Conservation (phyloP, 2,329 filamentous ascomycete genomes). For the Tolypocladium nubicola region DNA sequence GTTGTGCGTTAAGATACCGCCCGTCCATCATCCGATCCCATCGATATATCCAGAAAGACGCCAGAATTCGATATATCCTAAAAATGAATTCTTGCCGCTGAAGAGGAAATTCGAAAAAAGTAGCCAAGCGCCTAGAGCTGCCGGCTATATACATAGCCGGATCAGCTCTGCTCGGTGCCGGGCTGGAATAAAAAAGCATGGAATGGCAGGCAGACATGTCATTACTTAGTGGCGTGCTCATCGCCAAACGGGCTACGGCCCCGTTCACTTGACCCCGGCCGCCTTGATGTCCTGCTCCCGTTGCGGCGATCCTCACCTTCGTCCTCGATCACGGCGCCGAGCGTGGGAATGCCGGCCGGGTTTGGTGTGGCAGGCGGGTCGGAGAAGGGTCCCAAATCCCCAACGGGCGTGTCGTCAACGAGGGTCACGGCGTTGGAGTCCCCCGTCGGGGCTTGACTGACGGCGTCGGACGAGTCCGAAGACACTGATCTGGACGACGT, state of each 20-base stretch:
- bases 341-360: slow-evolving; percentile 28
- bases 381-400: slow-evolving; percentile 49
- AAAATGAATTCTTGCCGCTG: not conserved
- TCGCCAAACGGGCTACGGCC: slow-evolving; percentile 45
- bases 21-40: not conserved
- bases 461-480: slow-evolving; percentile 6
- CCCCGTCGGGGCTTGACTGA: slow-evolving; percentile 13
- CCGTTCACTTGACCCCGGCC: slow-evolving; percentile 15
- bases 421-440: slow-evolving; percentile 36
- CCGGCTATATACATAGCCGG: not conserved
- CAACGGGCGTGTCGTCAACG: slow-evolving; percentile 36
- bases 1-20: not conserved
- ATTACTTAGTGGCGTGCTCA: slow-evolving; percentile 45
- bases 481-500: slow-evolving; percentile 10
- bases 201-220: slow-evolving; percentile 8
- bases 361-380: slow-evolving; percentile 35
- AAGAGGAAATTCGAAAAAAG: not conserved
- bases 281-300: slow-evolving; percentile 17
- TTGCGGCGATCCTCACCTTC: slow-evolving; percentile 28
- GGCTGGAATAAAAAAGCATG: not conserved
- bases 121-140: not conserved
- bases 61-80: not conserved
- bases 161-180: not conserved
- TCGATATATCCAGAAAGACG: not conserved
- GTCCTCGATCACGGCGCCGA: slow-evolving; percentile 47